Base-by-base conservation (phyloP, 306 rosid species). In the Gynostemma pentaphyllum region DNA sequence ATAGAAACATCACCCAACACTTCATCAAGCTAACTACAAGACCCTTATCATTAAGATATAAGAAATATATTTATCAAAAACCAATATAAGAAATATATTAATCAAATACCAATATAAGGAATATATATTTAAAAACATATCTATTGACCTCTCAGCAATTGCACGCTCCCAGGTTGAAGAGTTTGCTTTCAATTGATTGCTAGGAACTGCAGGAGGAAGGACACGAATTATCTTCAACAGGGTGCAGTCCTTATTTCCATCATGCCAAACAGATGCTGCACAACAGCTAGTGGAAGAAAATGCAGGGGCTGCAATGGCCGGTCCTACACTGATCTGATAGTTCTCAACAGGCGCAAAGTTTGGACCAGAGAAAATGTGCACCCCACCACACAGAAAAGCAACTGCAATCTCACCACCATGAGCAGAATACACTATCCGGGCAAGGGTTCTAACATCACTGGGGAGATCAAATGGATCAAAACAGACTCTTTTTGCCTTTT, bases 401-500 rank as follows among this genome's bases (percentile, higher is more conserved):
- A 88, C 80, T 47, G 97, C 97, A 81, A 92, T 84, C 75, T 92
- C 99, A 73, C 99, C 99, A 62, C 99, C 99, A 78, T 92, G 95
- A 81, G 99, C 88, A 68, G 97, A 88, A 80, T 92, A 92, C 34
- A 92, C 89, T 66, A 92, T 79, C 60, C 97, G 85, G 9, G 99
- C 92, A 71, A 92, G 99, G 40, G 96, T 83, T 72, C 99, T 88
- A 64, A 92, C 89, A 81, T 92, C 99, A 78, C 99, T 92, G 47
- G 99, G 99, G 67, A 92, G 88, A 81, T 92, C 99, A 70, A 86
- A 92, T 45, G 99, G 99, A 75, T 92, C 99, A 79, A 92, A 92
- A 78, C 50, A 78, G 37, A 86, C 94, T 72, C 80, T 70, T 75
- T 81, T 82, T 34, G 80, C 71, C 66, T 88, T 86, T 32, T 84